Evolutionary conservation across 352 stramenopile genomes (phyloP).

Genomic region (Globisporangium lucens): DNA sequence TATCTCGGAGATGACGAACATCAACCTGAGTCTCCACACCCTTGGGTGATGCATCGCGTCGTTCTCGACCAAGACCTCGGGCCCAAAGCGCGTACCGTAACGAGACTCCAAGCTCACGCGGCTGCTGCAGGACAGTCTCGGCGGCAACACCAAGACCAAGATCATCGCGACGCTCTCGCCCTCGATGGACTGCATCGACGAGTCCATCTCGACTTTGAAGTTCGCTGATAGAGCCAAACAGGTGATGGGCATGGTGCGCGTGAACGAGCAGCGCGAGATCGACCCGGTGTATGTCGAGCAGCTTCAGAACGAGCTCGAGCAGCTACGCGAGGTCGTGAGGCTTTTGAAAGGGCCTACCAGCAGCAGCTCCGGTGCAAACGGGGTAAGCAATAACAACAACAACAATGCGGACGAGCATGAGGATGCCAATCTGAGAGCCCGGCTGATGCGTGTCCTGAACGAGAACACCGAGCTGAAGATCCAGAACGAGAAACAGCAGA

Average conservation of each 20-base stretch:
- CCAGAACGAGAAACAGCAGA: slow-evolving; percentile 52
- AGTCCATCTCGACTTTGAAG: slow-evolving; percentile 93
- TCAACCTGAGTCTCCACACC: slow-evolving; percentile 92
- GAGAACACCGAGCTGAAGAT: slow-evolving; percentile 69
- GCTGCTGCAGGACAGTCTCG: slow-evolving; percentile 86
- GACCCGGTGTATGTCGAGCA: slow-evolving; percentile 87
- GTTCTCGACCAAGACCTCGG: slow-evolving; percentile 47
- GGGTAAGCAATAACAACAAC: slow-evolving; percentile 6
- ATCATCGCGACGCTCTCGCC: slow-evolving; percentile 91
- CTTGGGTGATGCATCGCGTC: slow-evolving; percentile 87
- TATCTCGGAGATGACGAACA: slow-evolving; percentile 93
- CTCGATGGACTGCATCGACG: slow-evolving; percentile 80
- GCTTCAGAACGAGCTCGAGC: slow-evolving; percentile 80
- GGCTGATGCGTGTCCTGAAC: slow-evolving; percentile 50
- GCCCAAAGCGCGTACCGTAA: slow-evolving; percentile 82
- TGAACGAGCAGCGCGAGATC: slow-evolving; percentile 86
- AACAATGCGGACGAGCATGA: slow-evolving; percentile 27
- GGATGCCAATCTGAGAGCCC: slow-evolving; percentile 25
- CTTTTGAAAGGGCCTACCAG: slow-evolving; percentile 29
- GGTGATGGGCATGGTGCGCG: slow-evolving; percentile 82
- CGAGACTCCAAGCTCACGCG: slow-evolving; percentile 93
- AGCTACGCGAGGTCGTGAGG: slow-evolving; percentile 64
- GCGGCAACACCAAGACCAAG: slow-evolving; percentile 88
- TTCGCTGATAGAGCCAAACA: slow-evolving; percentile 92
- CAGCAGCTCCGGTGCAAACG: neutral